These are phyloP conservation scores for Penicillium argentinense DNA, from an alignment of 495 filamentous ascomycete genomes.

Conservation along the genomic window DNA sequence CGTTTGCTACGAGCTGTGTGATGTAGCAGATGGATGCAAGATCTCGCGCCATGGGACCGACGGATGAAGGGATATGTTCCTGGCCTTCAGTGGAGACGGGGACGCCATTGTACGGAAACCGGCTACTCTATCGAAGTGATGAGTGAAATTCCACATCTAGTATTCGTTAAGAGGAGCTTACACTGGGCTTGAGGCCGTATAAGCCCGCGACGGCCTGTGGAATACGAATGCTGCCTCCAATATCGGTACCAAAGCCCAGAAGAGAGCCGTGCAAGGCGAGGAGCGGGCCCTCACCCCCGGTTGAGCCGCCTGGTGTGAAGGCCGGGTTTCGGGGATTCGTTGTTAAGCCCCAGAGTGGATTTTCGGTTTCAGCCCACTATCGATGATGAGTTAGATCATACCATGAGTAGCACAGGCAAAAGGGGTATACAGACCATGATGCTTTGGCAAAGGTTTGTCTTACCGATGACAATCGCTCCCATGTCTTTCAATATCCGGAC, in stretches of 20 bases:
- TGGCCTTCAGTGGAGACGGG: conserved; percentile 53
- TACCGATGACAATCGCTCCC: conserved; percentile 58
- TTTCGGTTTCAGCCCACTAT: conserved; percentile 53
- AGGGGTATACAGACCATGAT: conserved; percentile 40
- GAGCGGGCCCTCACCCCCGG: conserved; percentile 64
- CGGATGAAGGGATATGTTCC: conserved; percentile 52
- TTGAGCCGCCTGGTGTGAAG: conserved; percentile 57
- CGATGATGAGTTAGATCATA: not conserved
- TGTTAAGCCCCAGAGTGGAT: conserved; percentile 55
- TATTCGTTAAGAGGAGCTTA: conserved; percentile 24
- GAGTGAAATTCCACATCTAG: not conserved
- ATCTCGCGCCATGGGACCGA: conserved; percentile 51
- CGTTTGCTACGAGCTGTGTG: conserved; percentile 38
- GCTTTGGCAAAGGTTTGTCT: conserved; percentile 60
- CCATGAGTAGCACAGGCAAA: conserved; percentile 5
- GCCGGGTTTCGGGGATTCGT: conserved; percentile 47
- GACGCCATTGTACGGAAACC: conserved; percentile 48
- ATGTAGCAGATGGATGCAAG: conserved; percentile 41
- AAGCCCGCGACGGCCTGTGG: conserved; percentile 54
- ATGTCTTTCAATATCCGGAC: conserved; percentile 45
- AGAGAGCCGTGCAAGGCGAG: conserved; percentile 60
- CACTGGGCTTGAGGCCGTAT: conserved; percentile 57
- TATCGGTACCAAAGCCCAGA: conserved; percentile 64
- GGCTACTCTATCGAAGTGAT: conserved; percentile 32
- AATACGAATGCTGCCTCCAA: conserved; percentile 61